Base-by-base conservation (phyloP, 2,329 filamentous ascomycete species). In the Penicillium sp. region DNA sequence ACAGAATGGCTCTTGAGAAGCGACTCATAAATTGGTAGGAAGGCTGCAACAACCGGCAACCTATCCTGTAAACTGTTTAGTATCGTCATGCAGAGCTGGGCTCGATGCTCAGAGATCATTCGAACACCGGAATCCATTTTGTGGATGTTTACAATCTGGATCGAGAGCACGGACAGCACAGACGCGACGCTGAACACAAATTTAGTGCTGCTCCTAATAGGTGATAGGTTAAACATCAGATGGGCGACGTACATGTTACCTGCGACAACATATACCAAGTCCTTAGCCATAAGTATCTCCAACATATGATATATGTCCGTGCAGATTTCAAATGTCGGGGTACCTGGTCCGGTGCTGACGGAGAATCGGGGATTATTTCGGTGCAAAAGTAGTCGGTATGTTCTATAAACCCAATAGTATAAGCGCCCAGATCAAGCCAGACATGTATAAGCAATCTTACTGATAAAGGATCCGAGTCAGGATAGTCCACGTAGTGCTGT, bases 81-180 rank as follows among this genome's bases (percentile, higher is more conserved):
- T 9, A 64, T 59, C 18, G 56, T 48, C 64, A 67, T 65, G 39
- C 62, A 65, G 36, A 67, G 57, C 3, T 51, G 54, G n/a, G 63
- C 60, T 38, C 65, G 58, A 52, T 66, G 58, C 31, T 67, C 59
- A 13, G 64, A 64, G n/a, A 66, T 58, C 32, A 62, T 51, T 43
- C 49, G 57, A 18, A 57, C 38, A 14, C 58, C 59, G 1, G 52
- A 2, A 29, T 56, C 43, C 2, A 55, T 49, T 36, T 46, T 51
- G 40, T 54, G 53, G n/a, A 67, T 64, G 34, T 62, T 58, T 10
- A 55, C 43, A 10, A 62, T 55, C 21, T 64, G 42, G 16, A 63
- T 57, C 6, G 47, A 46, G 34, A 61, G 57, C 4, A 54, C 49
- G 1, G 52, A 58, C 22, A 62, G 42, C 13, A 57, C 47, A 7